phyloP scores from a whole-genome alignment of 768 basidiomycete species.

The Strobilomyces dryophilus region DNA sequence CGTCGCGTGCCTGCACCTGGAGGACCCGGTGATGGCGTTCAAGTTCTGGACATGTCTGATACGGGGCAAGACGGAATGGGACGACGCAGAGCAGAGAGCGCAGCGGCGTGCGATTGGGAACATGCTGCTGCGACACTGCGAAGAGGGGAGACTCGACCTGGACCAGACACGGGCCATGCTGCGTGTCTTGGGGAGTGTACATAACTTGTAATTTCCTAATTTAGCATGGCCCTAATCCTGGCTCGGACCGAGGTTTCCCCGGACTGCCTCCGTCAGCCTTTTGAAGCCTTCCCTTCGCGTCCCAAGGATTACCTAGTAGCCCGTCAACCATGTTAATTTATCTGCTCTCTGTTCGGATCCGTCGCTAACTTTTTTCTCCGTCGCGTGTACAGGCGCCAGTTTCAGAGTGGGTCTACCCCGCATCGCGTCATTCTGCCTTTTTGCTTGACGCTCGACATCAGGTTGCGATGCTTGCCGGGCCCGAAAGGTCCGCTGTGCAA shows the following conservation, averaged over 20 bases:
- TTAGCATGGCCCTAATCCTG: not conserved
- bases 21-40: constrained; percentile 51
- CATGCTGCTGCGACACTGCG: constrained; percentile 29
- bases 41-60: constrained; percentile 56
- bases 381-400: constrained; percentile 61
- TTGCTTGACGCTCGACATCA: constrained; percentile 31
- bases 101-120: constrained; percentile 41
- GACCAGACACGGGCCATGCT: constrained; percentile 20
- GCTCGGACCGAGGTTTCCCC: not conserved
- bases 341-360: constrained; percentile 22
- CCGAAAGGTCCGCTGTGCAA: constrained; percentile 80
- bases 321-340: constrained; percentile 35
- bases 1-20: constrained; percentile 42
- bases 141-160: constrained; percentile 24
- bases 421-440: constrained; percentile 22
- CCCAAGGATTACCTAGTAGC: not conserved
- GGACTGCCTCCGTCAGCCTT: not conserved
- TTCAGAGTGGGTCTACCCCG: constrained; percentile 58
- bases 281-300: not conserved
- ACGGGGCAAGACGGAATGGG: constrained; percentile 42
- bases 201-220: not conserved
- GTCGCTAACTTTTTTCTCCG: constrained; percentile 30
- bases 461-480: constrained; percentile 86
- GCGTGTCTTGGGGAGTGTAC: constrained; percentile 15
- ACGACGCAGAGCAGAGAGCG: constrained; percentile 40